Conservation (phyloP, 768 basidiomycete species). For the Stropharia rugosoannulata region DNA sequence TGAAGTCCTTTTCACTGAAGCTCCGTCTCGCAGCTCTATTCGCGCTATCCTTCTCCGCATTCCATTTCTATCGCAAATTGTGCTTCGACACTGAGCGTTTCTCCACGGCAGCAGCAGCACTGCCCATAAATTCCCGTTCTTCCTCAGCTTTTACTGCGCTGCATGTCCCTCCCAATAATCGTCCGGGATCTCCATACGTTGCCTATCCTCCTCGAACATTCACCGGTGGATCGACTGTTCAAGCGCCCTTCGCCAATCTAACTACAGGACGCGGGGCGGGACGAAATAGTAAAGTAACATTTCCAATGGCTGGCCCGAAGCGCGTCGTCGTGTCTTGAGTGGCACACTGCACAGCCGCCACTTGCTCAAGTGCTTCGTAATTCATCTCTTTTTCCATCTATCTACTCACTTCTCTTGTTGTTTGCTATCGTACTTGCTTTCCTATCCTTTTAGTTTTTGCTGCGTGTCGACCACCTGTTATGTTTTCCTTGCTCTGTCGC, state of each 20-base stretch:
- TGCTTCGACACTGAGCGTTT: background rate
- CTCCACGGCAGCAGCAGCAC: background rate
- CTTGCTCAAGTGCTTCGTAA: too few species aligned
- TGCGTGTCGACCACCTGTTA: too few species aligned
- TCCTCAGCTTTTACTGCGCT: background rate
- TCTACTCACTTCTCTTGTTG: too few species aligned
- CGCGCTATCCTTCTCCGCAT: background rate
- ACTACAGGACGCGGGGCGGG: background rate
- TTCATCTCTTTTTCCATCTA: too few species aligned
- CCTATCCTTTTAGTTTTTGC: too few species aligned
- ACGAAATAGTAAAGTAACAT: too few species aligned
- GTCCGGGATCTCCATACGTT: background rate
- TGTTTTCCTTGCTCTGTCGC: too few species aligned
- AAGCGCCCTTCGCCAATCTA: background rate
- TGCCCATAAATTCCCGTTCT: background rate
- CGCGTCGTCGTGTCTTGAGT: too few species aligned
- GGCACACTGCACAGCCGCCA: too few species aligned
- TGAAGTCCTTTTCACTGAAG: background rate
- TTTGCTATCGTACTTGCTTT: too few species aligned
- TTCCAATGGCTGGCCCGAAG: too few species aligned
- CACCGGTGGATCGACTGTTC: background rate
- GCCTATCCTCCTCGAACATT: background rate
- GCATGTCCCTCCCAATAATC: background rate
- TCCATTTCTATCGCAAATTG: slow-evolving; percentile 9
- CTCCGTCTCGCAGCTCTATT: slow-evolving; percentile 3